Conservation (phyloP, 352 stramenopile species). For the Phytophthora quininea region DNA sequence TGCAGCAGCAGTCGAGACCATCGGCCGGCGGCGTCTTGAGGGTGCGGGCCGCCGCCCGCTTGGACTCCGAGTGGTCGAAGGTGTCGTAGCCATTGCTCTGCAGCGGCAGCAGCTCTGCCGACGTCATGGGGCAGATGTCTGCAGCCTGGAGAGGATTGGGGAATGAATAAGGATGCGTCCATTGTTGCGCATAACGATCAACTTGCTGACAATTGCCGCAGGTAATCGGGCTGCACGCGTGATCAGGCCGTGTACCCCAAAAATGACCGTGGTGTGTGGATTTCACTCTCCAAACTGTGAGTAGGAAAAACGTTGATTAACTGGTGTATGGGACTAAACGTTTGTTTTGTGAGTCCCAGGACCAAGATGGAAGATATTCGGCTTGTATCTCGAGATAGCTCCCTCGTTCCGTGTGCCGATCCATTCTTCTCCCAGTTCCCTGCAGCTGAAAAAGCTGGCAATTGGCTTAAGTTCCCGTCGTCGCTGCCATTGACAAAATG, state of each 20-base stretch:
- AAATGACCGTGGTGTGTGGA: too few relatives aligned
- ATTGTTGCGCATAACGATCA: too few relatives aligned
- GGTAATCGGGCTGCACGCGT: too few relatives aligned
- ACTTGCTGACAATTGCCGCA: too few relatives aligned
- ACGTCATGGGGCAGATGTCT: constrained; percentile 4
- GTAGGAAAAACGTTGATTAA: too few relatives aligned
- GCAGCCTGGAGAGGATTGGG: not conserved
- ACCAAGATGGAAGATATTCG: not conserved
- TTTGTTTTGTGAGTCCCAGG: too few relatives aligned
- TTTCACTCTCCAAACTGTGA: too few relatives aligned
- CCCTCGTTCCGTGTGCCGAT: constrained; percentile 22
- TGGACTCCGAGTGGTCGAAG: not conserved
- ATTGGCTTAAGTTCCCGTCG: constrained; percentile 34
- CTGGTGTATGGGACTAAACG: too few relatives aligned
- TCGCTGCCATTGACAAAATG: constrained; percentile 29
- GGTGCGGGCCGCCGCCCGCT: constrained; percentile 8
- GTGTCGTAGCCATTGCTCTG: constrained; percentile 6
- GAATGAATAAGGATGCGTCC: constrained; percentile 3
- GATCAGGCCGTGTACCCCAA: too few relatives aligned
- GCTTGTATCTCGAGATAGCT: constrained; percentile 7
- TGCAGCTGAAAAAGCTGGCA: constrained; percentile 22
- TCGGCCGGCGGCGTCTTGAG: constrained; percentile 27
- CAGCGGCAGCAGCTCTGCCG: constrained; percentile 22
- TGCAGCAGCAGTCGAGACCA: constrained; percentile 45
- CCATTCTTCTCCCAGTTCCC: constrained; percentile 35